These are phyloP conservation scores for Spizellomyces sp. DNA, from an alignment of 192 early-diverging fungal species.

Conservation along the genomic window DNA sequence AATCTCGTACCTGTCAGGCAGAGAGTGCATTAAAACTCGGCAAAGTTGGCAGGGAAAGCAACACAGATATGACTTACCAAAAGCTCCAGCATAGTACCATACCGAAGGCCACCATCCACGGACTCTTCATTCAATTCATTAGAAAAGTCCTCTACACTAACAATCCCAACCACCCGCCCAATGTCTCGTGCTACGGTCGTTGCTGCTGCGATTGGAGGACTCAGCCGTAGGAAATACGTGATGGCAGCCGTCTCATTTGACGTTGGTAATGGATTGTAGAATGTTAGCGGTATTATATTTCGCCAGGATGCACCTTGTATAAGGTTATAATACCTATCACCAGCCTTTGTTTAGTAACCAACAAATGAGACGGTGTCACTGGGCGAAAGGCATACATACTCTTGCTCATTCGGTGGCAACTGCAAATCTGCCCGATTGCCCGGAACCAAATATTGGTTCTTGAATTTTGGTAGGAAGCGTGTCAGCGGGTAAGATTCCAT, in stretches of 20 bases:
- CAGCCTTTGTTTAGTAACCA: neutral
- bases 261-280: neutral
- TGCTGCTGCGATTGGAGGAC: constrained; percentile 5
- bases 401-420: neutral
- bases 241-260: neutral
- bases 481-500: constrained; percentile 4
- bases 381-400: neutral
- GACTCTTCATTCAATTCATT: too few species aligned
- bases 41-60: too few species aligned
- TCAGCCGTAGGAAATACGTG: constrained; percentile 3
- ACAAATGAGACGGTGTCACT: neutral
- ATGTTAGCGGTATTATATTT: neutral
- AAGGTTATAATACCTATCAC: constrained; percentile 1
- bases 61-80: neutral
- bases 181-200: neutral
- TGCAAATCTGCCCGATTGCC: neutral
- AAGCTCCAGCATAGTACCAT: constrained; percentile 8
- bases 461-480: neutral
- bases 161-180: neutral
- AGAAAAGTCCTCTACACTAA: too few species aligned
- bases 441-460: constrained; percentile 13
- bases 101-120: neutral
- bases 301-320: constrained; percentile 14
- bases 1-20: too few species aligned
- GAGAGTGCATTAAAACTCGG: too few species aligned